These are phyloP conservation scores for Clathrospora elynae DNA, from an alignment of 2,329 filamentous ascomycete species.

Conservation along the genomic window DNA sequence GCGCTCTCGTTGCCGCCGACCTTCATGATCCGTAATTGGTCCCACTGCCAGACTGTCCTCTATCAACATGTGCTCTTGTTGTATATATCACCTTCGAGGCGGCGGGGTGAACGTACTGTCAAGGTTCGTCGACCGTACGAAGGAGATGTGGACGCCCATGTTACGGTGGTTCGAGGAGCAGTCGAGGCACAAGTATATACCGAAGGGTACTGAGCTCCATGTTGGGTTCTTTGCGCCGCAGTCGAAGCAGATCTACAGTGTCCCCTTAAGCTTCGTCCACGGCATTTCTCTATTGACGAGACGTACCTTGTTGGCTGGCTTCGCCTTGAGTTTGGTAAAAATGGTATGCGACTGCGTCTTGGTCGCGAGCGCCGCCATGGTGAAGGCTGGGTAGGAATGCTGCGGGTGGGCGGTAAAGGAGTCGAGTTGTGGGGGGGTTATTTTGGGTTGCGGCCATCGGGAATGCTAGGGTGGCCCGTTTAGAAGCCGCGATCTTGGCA, in stretches of 20 bases:
- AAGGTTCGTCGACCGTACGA: conserved; percentile 97
- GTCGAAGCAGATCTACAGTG: conserved; percentile 87
- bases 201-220: conserved; percentile 96
- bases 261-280: conserved; percentile 30
- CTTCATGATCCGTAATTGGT: conserved; percentile 96
- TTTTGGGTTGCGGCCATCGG: conserved; percentile 31
- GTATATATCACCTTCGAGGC: neutral
- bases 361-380: conserved; percentile 71
- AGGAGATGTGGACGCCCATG: conserved; percentile 97
- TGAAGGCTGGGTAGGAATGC: conserved; percentile 30
- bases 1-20: conserved; percentile 97
- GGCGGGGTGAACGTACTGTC: conserved; percentile 71
- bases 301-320: conserved; percentile 89
- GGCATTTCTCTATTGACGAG: conserved; percentile 18
- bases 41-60: conserved; percentile 83
- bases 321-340: conserved; percentile 95
- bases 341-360: conserved; percentile 97
- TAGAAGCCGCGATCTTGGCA: conserved; percentile 13
- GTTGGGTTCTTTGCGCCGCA: conserved; percentile 97
- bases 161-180: conserved; percentile 97
- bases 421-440: conserved; percentile 37
- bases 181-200: conserved; percentile 97
- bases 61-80: conserved; percentile 58
- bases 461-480: conserved; percentile 32
- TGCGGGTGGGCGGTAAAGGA: conserved; percentile 30